phyloP scores from a whole-genome alignment of 306 rosid species.

The Aeschynomene evenia region DNA sequence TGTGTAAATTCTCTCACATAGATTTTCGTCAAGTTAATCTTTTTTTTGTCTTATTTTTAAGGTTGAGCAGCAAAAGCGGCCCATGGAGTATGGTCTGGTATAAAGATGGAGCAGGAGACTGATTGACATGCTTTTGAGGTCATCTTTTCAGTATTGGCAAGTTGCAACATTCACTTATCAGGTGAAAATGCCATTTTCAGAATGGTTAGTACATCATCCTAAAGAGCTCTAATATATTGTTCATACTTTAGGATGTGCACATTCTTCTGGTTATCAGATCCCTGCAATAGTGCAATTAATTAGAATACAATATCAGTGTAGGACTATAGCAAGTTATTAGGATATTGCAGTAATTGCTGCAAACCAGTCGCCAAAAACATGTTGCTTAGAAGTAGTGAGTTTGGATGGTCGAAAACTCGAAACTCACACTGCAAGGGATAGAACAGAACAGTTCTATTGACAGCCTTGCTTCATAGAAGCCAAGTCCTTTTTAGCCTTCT shows the following conservation, averaged over 20 bases:
- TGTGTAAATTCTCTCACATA: not conserved
- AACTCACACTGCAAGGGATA: slow-evolving; percentile 1
- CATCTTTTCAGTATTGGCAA: not conserved
- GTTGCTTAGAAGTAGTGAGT: not conserved
- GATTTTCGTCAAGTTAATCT: slow-evolving; percentile 18
- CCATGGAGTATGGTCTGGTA: slow-evolving; percentile 79
- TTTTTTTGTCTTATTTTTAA: slow-evolving; percentile 25
- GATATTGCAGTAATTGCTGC: slow-evolving; percentile 18
- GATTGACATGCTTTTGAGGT: slow-evolving; percentile 28
- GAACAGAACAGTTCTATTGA: not conserved
- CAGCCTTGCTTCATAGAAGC: not conserved
- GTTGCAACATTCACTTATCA: slow-evolving; percentile 8
- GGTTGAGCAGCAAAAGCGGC: slow-evolving; percentile 78
- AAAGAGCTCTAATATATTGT: slow-evolving; percentile 9
- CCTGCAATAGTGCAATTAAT: not conserved
- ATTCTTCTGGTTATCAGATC: not conserved
- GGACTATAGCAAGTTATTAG: not conserved
- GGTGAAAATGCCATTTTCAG: slow-evolving; percentile 3
- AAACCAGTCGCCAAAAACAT: slow-evolving; percentile 15
- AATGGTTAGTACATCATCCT: slow-evolving; percentile 19
- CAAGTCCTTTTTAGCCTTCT: not conserved
- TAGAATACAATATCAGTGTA: slow-evolving; percentile 7
- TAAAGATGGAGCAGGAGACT: slow-evolving; percentile 45
- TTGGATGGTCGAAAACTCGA: slow-evolving; percentile 17
- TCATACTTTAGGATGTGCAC: slow-evolving; percentile 1